phyloP scores from a whole-genome alignment of 495 filamentous ascomycete genomes.

The Cetradonia linearis region DNA sequence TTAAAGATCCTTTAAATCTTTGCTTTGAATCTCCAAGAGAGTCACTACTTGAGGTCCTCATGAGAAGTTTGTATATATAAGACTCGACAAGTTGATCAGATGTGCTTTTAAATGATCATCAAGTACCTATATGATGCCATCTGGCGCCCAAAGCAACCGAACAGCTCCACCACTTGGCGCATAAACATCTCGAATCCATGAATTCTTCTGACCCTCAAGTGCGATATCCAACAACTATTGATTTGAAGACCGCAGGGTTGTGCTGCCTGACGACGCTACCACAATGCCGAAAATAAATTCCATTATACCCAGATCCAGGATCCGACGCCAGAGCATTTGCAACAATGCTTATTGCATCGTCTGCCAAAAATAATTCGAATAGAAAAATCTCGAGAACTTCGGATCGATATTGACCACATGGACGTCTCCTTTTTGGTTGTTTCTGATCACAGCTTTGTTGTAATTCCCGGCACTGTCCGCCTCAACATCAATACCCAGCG shows the following conservation, averaged over 20 bases:
- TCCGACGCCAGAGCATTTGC: constrained; percentile 11
- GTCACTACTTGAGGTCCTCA: background rate
- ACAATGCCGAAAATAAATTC: background rate
- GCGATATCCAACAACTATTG: background rate
- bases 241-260: background rate
- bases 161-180: background rate
- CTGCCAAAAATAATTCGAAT: constrained; percentile 93
- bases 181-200: background rate
- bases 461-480: constrained; percentile 72
- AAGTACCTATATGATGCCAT: background rate
- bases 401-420: constrained; percentile 90
- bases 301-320: background rate
- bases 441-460: constrained; percentile 75
- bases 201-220: background rate
- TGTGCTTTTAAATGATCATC: background rate
- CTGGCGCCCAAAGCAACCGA: background rate
- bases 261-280: background rate
- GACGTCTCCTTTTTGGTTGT: constrained; percentile 79
- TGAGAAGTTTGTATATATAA: background rate
- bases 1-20: background rate
- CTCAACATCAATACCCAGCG: constrained; percentile 82
- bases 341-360: constrained; percentile 47
- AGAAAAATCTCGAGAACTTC: constrained; percentile 84
- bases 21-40: background rate
- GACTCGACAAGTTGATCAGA: background rate